Percentiles rank a stretch among this genome's conserved stretches.
Evolutionary conservation across 352 stramenopile genomes (phyloP).

Genomic region (Pythium rishiriense): DNA sequence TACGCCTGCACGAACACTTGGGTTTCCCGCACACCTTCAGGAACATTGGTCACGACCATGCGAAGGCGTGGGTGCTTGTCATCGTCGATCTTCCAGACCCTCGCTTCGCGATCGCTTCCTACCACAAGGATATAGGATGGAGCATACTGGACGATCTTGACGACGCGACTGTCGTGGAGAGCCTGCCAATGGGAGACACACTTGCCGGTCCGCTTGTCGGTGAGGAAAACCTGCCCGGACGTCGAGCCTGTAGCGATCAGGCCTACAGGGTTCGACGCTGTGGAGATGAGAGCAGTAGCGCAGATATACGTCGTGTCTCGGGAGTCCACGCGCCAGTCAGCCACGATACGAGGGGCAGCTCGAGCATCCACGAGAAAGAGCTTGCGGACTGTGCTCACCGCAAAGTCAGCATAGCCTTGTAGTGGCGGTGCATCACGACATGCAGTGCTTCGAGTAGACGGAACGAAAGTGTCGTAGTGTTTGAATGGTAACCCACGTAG

Average conservation of each 20-base stretch:
- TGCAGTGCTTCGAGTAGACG: neutral
- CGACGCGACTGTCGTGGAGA: slow-evolving; percentile 44
- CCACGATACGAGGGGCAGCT: slow-evolving; percentile 44
- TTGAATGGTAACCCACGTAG: slow-evolving; percentile 27
- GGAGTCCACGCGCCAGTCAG: slow-evolving; percentile 61
- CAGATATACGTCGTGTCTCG: slow-evolving; percentile 41
- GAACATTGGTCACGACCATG: slow-evolving; percentile 55
- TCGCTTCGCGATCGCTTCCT: slow-evolving; percentile 61
- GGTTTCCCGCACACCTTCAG: slow-evolving; percentile 44
- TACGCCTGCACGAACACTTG: slow-evolving; percentile 59
- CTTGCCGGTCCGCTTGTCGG: slow-evolving; percentile 57
- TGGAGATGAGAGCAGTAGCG: slow-evolving; percentile 38
- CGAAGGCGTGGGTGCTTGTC: slow-evolving; percentile 35
- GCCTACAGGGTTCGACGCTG: slow-evolving; percentile 17
- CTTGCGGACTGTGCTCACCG: slow-evolving; percentile 46
- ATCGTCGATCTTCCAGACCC: slow-evolving; percentile 51
- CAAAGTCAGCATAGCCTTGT: slow-evolving; percentile 44
- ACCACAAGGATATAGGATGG: slow-evolving; percentile 60
- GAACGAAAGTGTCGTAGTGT: slow-evolving; percentile 18
- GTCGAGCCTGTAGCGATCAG: slow-evolving; percentile 47
- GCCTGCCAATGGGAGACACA: slow-evolving; percentile 57
- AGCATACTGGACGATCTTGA: slow-evolving; percentile 59
- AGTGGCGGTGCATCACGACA: slow-evolving; percentile 1
- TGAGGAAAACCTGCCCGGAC: slow-evolving; percentile 43
- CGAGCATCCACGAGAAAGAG: slow-evolving; percentile 54